Conservation (phyloP, 2,329 filamentous ascomycete genomes). For the Trichoderma koningii region DNA sequence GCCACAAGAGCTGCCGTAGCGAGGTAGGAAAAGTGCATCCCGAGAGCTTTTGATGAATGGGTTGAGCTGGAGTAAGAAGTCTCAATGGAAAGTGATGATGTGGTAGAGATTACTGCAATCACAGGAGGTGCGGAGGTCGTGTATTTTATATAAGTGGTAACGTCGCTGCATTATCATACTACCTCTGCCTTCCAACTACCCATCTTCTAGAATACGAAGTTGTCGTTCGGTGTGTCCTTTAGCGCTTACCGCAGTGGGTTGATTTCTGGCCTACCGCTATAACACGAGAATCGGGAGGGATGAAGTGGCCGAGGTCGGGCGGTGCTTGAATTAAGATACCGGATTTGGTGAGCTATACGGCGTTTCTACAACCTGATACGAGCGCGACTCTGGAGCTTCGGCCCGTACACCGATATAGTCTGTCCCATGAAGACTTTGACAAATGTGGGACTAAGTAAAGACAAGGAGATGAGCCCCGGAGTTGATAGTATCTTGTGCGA, state of each 20-base stretch:
- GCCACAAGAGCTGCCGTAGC: background rate
- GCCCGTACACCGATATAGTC: no score
- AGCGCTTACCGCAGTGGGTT: constrained; percentile 3
- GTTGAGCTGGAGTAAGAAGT: background rate
- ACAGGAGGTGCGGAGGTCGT: no score
- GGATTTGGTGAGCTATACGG: background rate
- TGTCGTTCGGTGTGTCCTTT: background rate
- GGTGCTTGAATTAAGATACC: background rate
- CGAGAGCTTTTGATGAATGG: background rate
- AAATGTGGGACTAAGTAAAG: no score
- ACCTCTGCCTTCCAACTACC: background rate
- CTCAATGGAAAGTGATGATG: background rate
- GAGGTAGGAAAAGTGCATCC: background rate
- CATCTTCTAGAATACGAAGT: background rate
- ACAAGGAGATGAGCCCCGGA: no score
- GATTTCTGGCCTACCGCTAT: background rate
- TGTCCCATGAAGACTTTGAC: no score
- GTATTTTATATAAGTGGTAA: background rate
- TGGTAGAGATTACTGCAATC: background rate
- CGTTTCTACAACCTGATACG: background rate
- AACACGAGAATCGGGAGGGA: background rate
- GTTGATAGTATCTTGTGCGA: no score
- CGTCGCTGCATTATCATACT: background rate
- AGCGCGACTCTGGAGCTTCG: background rate
- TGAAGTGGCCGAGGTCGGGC: no score